Evolutionary conservation across 257 asterid species (phyloP), one percentile per base, ranked within the genome.

Genomic region (Hygrophila difformis): DNA sequence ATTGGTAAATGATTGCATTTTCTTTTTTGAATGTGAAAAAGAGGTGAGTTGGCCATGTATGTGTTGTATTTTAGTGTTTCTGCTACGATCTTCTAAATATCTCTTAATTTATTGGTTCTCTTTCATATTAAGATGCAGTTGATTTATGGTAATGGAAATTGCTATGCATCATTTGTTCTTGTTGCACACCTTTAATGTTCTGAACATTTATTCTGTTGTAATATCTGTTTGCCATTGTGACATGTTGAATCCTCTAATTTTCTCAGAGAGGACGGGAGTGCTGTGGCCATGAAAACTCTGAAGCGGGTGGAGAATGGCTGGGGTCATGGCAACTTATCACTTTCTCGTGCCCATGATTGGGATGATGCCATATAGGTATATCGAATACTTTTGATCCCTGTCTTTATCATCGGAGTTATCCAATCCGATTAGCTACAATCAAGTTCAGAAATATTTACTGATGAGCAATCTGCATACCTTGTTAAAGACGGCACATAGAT

Each of bases 291-390:
- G 83, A 88, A 70, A 81, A 79, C 75, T 44, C 59, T 88, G 80
- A 84, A 73, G 77, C 77, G 85, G 49, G 95, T 84, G 55, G 76
- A 72, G 65, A 84, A 73, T 59, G 94, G 95, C 43, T 88, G 93
- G 97, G 95, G 94, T 67, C 77, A 80, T 56, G 79, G 80, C 60
- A 54, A 63, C 59, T 33, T 73, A 37, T 63, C 72, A 17, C 22
- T 44, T 55, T 34, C 48, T 42, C 70, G 49, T 47, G 51, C 70
- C 62, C 73, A 73, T 66, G 64, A 61, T 51, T 68, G 65, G 63
- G 68, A 61, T 61, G 54, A 56, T 50, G 56, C 60, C 53, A 45
- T 47, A 38, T 60, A 65, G 60, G 21, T 43, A 16, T 48, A 29
- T 11, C 39, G 42, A 47, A 6, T 56, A 16, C 35, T 34, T 19